Evolutionary conservation across 2,329 filamentous ascomycete species (phyloP).

Genomic region (Mycosphaerella arachidis): DNA sequence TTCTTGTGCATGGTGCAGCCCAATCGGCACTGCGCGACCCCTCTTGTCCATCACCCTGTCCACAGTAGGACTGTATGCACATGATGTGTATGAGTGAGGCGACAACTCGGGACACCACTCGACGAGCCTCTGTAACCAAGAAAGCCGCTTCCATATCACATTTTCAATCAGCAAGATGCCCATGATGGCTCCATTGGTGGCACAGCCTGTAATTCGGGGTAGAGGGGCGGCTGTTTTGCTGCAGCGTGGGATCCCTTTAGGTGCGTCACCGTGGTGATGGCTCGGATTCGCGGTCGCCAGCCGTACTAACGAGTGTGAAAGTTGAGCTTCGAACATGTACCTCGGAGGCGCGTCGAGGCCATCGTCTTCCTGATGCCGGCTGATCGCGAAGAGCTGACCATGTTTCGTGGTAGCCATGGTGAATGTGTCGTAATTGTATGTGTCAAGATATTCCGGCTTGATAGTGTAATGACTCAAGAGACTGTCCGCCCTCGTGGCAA

Average conservation of each 20-base stretch:
- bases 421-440: constrained; percentile 5
- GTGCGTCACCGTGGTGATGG: constrained; percentile 34
- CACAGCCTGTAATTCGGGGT: constrained; percentile 47
- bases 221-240: constrained; percentile 16
- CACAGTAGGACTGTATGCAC: constrained; percentile 12
- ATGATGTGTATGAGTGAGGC: constrained; percentile 19
- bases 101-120: constrained; percentile 32
- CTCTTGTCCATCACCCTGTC: constrained; percentile 9
- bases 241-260: constrained; percentile 31
- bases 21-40: constrained; percentile 24
- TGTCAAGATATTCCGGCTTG: background rate
- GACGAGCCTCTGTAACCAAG: constrained; percentile 65
- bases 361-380: constrained; percentile 3
- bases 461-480: constrained; percentile 24
- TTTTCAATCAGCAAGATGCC: constrained; percentile 61
- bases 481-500: constrained; percentile 20
- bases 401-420: constrained; percentile 24
- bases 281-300: constrained; percentile 46
- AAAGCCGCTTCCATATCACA: constrained; percentile 63
- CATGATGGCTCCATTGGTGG: constrained; percentile 50
- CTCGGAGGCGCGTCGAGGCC: constrained; percentile 19
- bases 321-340: constrained; percentile 40
- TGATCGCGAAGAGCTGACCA: constrained; percentile 27
- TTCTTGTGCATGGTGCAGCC: constrained; percentile 11
- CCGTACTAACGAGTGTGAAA: constrained; percentile 40